Percentiles rank a stretch among this genome's conserved stretches.
These are phyloP conservation scores for Ottelia alismoides DNA, from an alignment of 106 monocot species.

Conservation along the genomic window DNA sequence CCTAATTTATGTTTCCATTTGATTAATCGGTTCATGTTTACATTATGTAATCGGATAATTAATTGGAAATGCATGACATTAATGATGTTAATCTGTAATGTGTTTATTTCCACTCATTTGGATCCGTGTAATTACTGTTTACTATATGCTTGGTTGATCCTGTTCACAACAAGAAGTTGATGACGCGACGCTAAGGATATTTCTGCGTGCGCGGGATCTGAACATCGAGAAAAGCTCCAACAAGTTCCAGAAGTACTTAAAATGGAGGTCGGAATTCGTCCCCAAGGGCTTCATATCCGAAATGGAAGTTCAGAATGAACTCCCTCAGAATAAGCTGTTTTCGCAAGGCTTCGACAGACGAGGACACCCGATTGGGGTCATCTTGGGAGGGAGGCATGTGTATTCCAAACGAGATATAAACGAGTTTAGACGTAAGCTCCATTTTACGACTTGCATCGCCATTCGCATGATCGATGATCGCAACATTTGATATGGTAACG, in stretches of 20 bases:
- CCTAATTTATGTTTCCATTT: too few relatives aligned
- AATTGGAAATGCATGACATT: too few relatives aligned
- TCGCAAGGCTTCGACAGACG: constrained; percentile 36
- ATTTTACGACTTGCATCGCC: too few relatives aligned
- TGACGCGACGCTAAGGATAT: constrained; percentile 40
- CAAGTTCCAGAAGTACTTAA: constrained; percentile 42
- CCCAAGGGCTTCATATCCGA: constrained; percentile 56
- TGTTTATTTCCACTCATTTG: too few relatives aligned
- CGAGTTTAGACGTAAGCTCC: constrained; percentile 41
- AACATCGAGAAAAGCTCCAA: constrained; percentile 35
- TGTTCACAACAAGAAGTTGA: constrained; percentile 68
- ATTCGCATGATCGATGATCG: too few relatives aligned
- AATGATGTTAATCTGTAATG: too few relatives aligned
- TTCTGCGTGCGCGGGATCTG: constrained; percentile 53
- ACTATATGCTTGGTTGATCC: too few relatives aligned
- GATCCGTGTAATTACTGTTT: too few relatives aligned
- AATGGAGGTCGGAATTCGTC: constrained; percentile 27
- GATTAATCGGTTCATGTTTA: too few relatives aligned
- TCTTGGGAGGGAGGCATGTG: constrained; percentile 33
- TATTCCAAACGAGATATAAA: constrained; percentile 26
- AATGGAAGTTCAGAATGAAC: constrained; percentile 35
- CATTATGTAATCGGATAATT: too few relatives aligned
- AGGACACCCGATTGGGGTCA: constrained; percentile 28
- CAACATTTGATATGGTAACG: too few relatives aligned
- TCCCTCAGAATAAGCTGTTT: constrained; percentile 37